Evolutionary conservation across 2,329 filamentous ascomycete genomes (phyloP), one percentile per base, ranked within the genome.

Genomic region (Lomentospora prolificans): DNA sequence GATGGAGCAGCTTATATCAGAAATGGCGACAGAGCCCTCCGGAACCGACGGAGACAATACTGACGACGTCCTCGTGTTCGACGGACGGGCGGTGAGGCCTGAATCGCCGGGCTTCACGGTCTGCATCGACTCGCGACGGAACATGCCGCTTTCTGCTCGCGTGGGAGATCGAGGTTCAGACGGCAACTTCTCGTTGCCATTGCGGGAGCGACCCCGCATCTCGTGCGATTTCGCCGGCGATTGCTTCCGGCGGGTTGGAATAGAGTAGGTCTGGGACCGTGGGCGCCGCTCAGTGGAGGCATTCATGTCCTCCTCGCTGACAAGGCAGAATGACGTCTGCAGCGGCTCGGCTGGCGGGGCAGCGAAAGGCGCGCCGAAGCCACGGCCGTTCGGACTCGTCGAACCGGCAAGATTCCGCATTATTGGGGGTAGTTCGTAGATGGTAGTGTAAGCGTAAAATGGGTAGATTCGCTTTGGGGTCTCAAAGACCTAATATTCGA

Each of bases 241-340:
- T 1, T n/a, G 52, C 25, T 55, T 55, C 12, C 25, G 27, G 10
- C 39, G 25, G 24, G 24, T 4, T 5, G 52, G 52, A 5, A 41
- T 46, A 25, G 39, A 10, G 28, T 28, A 28, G 12, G 22, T 30
- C 36, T 27, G 39, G n/a, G 52, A 33, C 24, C 24, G 52, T 10
- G 52, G 10, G 19, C 22, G 27, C 17, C 25, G n/a, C 22, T 48
- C 44, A 3, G 24, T 10, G 9, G 46, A 30, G 27, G 52, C 44
- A 17, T 55, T 46, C 52, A 57, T 55, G n/a, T 51, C 51, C 19
- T 53, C 44, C 44, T 57, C 56, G 46, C 30, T 55, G 41, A 67
- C 70, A 52, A 72, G 67, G 55, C 74, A 67, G 41, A 74, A 66
- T 8, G 76, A 75, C 1, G 75, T 78, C 41, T 73, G 71, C 6